Evolutionary conservation across 2,329 filamentous ascomycete species (phyloP).

Genomic region (Trichothecium sympodiale): DNA sequence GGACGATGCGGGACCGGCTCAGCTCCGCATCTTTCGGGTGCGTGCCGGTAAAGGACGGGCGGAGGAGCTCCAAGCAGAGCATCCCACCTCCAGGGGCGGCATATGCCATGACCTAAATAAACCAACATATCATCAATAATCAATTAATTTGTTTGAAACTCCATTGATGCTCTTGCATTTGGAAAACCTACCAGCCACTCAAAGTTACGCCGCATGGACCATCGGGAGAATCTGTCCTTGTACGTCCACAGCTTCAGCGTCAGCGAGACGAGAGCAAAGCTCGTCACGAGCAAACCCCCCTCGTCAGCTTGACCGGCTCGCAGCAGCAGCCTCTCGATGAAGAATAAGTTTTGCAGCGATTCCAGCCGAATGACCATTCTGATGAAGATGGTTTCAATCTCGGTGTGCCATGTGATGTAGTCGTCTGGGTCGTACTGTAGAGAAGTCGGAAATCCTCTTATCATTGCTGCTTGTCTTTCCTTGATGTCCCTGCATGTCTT

Average conservation of each 20-base stretch:
- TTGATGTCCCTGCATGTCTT: background rate
- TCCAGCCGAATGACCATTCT: slow-evolving; percentile 34
- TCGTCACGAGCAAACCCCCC: slow-evolving; percentile 28
- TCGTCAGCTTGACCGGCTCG: slow-evolving; percentile 19
- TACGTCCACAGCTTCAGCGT: slow-evolving; percentile 35
- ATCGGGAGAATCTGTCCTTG: slow-evolving; percentile 25
- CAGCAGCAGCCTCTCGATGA: slow-evolving; percentile 43
- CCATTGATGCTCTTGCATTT: too few species aligned
- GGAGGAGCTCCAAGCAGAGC: slow-evolving; percentile 35
- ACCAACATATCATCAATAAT: too few species aligned
- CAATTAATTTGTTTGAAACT: too few species aligned
- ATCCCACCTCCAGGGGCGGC: slow-evolving; percentile 35
- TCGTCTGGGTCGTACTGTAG: slow-evolving; percentile 38
- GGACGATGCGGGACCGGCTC: slow-evolving; percentile 28
- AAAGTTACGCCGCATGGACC: slow-evolving; percentile 23
- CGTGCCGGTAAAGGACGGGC: slow-evolving; percentile 18
- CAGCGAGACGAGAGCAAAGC: slow-evolving; percentile 32
- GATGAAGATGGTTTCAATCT: slow-evolving; percentile 26
- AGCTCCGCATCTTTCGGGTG: slow-evolving; percentile 12
- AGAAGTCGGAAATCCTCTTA: slow-evolving; percentile 35
- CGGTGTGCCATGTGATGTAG: slow-evolving; percentile 4
- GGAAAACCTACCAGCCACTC: slow-evolving; percentile 27
- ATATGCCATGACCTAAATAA: slow-evolving; percentile 29
- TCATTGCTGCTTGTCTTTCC: slow-evolving; percentile 25
- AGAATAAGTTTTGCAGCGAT: slow-evolving; percentile 44